Conservation (phyloP, 176 grass and related monocot genomes). For the Oryza australiensis region DNA sequence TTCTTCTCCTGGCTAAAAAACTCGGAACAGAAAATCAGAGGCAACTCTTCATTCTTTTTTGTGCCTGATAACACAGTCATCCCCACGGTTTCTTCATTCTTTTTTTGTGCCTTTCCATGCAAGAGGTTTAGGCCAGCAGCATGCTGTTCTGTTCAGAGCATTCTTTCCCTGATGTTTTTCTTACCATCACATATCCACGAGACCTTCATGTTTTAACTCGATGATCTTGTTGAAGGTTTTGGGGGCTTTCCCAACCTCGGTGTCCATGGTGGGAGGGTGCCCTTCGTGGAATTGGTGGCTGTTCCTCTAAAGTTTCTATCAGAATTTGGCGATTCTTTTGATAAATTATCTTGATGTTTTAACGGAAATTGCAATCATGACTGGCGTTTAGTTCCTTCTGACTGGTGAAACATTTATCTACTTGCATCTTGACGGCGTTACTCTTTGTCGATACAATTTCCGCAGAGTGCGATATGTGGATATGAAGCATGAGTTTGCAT, state of each 20-base stretch:
- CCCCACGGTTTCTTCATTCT: conserved; percentile 9
- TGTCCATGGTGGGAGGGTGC: conserved; percentile 62
- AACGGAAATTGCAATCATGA: conserved; percentile 39
- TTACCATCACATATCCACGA: conserved; percentile 52
- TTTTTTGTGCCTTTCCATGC: background rate
- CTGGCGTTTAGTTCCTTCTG: conserved; percentile 40
- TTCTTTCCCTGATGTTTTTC: conserved; percentile 38
- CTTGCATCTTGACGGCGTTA: conserved; percentile 55
- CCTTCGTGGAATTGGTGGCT: conserved; percentile 57
- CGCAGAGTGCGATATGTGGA: conserved; percentile 98
- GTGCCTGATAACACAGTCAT: background rate
- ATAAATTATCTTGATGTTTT: conserved; percentile 34
- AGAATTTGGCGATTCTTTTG: conserved; percentile 57
- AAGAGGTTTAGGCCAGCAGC: conserved; percentile 12
- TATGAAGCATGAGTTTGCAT: conserved; percentile 98
- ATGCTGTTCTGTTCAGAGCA: conserved; percentile 14
- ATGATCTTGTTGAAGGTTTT: conserved; percentile 99
- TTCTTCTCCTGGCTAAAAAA: conserved; percentile 3
- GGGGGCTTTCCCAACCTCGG: conserved; percentile 77
- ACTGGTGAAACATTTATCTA: conserved; percentile 45
- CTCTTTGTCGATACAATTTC: conserved; percentile 67
- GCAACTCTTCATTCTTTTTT: background rate
- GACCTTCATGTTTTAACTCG: conserved; percentile 74
- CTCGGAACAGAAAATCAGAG: background rate
- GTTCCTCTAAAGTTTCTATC: conserved; percentile 51